Evolutionary conservation across 2,329 filamentous ascomycete genomes (phyloP), one percentile per base, ranked within the genome.

Genomic region (Myriosclerotinia scirpicola): DNA sequence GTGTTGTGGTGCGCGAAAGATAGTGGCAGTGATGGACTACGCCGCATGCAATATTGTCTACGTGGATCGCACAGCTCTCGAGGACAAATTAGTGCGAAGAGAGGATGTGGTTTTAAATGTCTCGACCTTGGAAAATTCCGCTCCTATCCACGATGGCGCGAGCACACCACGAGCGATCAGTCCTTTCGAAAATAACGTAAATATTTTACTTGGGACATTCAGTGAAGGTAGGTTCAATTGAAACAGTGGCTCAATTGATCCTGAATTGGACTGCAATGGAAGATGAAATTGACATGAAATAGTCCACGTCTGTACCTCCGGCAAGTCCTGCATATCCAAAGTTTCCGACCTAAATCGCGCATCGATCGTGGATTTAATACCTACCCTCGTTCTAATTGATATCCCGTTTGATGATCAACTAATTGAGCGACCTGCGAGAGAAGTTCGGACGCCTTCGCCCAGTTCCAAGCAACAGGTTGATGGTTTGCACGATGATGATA

Each of bases 321-420:
- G 81, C 59, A 78, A 80, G 67, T 81, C 83, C 26, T 85, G 85
- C 71, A 79, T 84, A 69, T 77, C 78, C 20, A 83, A 83, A 73
- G 76, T 86, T 26, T 80, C 81, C 65, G 81, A 85, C 70, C 75
- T 86, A 44, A 81, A 79, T 71, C 81, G 82, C 64, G 76, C 77
- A 58, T 78, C 79, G 40, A 77, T 78, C 48, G 75, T 73, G 65
- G 79, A 83, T 61, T 80, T 80, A 70, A 81, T 79, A 60, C 84
- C 84, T n/a, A 82, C 83, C 7, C 80, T 87, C 60, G 83, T 84
- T 26, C 80, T 86, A 54, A 80, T 85, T 71, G 83, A 85, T 73
- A 80, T 85, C 46, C 80, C 80, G 22, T 78, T 72, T 72, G 79
- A 76, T 75, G 80, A 74, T 73, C 78, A 71, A 73, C 75, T 71